These are phyloP conservation scores for Tulasnella sp. DNA, from an alignment of 768 basidiomycete species.

Conservation along the genomic window DNA sequence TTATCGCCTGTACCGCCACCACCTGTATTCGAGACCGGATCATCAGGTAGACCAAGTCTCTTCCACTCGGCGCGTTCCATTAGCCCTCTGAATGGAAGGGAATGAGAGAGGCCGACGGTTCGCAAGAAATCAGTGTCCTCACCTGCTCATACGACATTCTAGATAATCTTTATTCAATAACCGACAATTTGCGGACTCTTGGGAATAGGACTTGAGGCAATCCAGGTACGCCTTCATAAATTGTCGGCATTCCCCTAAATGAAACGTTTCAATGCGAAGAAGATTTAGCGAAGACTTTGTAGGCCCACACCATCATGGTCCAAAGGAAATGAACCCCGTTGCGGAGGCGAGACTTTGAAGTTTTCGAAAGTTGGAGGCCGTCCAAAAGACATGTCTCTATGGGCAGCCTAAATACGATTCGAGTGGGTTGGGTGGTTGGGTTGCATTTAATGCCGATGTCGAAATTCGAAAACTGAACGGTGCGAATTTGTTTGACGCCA, in stretches of 20 bases:
- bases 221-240: conserved; percentile 38
- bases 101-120: not conserved
- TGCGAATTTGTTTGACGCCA: not conserved
- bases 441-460: not conserved
- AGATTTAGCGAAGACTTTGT: not conserved
- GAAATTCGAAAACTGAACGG: not conserved
- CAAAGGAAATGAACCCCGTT: conserved; percentile 40
- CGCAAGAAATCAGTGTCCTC: conserved; percentile 20
- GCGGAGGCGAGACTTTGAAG: conserved; percentile 38
- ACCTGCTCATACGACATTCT: conserved; percentile 41
- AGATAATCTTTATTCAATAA: conserved; percentile 37
- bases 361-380: conserved; percentile 36
- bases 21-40: not conserved
- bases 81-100: conserved; percentile 32
- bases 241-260: conserved; percentile 38
- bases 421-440: not conserved
- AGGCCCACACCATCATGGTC: conserved; percentile 39
- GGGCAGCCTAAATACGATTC: not conserved
- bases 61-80: conserved; percentile 39
- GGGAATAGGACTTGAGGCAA: conserved; percentile 36
- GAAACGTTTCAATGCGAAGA: not conserved
- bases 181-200: conserved; percentile 37
- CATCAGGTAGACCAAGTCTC: conserved; percentile 34
- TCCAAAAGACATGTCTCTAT: conserved; percentile 37
- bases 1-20: not conserved